These are phyloP conservation scores for Pleurotus salmoneostramineus DNA, from an alignment of 768 basidiomycete species.

Conservation along the genomic window DNA sequence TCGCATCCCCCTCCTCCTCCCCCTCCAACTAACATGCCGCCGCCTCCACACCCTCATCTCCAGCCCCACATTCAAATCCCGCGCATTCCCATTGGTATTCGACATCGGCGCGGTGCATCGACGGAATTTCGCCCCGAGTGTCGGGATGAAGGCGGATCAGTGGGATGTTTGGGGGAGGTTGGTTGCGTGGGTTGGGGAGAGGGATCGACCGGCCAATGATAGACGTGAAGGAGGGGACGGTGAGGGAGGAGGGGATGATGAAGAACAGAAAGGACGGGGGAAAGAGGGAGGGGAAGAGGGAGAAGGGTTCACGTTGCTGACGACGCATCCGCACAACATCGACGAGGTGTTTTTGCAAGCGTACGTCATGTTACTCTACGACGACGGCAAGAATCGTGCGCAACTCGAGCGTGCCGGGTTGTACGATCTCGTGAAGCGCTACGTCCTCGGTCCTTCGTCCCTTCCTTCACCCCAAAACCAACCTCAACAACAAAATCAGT, in stretches of 20 bases:
- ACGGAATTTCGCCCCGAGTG: conserved; percentile 36
- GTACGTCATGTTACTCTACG: conserved; percentile 51
- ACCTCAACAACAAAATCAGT: no score
- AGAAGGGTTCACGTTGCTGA: conserved; percentile 39
- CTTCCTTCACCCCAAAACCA: conserved; percentile 18
- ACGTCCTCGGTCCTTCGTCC: background rate
- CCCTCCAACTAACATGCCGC: conserved; percentile 44
- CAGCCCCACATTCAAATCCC: conserved; percentile 38
- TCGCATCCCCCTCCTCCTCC: conserved; percentile 26
- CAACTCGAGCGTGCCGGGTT: conserved; percentile 46
- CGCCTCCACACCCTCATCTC: conserved; percentile 33
- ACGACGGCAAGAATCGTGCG: conserved; percentile 49
- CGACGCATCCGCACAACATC: conserved; percentile 24
- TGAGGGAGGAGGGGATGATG: background rate
- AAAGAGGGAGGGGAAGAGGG: no score
- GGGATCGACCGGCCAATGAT: conserved; percentile 22
- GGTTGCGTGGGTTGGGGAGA: conserved; percentile 13
- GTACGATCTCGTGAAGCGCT: conserved; percentile 26
- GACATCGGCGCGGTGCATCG: conserved; percentile 48
- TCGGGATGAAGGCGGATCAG: conserved; percentile 8
- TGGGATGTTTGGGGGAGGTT: background rate
- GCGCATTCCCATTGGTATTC: conserved; percentile 54
- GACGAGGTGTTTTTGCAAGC: conserved; percentile 37
- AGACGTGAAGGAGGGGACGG: conserved; percentile 29
- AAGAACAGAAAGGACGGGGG: no score